Base-by-base conservation (phyloP, 768 basidiomycete species). In the Termitomyces sp. region DNA sequence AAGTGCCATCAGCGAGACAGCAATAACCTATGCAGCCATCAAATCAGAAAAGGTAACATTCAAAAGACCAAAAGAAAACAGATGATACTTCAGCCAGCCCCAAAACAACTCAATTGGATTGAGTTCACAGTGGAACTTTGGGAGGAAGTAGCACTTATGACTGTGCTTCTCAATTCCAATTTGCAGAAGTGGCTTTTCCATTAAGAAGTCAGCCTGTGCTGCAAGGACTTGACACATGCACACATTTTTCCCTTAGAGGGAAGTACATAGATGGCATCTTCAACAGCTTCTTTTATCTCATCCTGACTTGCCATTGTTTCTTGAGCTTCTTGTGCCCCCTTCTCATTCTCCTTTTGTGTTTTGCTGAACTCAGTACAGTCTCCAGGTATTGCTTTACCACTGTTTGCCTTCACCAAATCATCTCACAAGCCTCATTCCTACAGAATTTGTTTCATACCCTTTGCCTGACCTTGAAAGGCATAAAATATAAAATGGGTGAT, bases 151-250 rank as follows among this genome's bases (percentile, higher is more conserved):
- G 5, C 8, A 39, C 14, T 39, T 39, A 21, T 50, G 35, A 37
- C 34, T 16, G 25, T 19, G 5, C 7, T 9, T 0, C 49, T 35
- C 19, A 32, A 50, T 50, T 3, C 54, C 32, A 12, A 52, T 28
- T 27, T 65, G 60, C 4, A 66, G 21, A 17, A 62, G 45, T 47
- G 64, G 59, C 10, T 61, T 65, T 28, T 66, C 60, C 27, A 51
- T 32, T 27, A 42, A 39, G 14, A 66, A 64, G 44, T 64, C 66
- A 8, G 56, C 43, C 16, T 44, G 43, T 9, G 7, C 3, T 17
- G 25, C 43, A 27, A 44, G 43, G 1, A 44, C 43, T 44, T 0
- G 3, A 7, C 4, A 8, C 43, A 44, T 27, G 7, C 43, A 44
- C 25, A 44, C 3, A 25, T 44, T 7, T 44, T 44, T 10, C 8